Evolutionary conservation across 495 filamentous ascomycete genomes (phyloP).

Genomic region (Podospora pseudoanserina): DNA sequence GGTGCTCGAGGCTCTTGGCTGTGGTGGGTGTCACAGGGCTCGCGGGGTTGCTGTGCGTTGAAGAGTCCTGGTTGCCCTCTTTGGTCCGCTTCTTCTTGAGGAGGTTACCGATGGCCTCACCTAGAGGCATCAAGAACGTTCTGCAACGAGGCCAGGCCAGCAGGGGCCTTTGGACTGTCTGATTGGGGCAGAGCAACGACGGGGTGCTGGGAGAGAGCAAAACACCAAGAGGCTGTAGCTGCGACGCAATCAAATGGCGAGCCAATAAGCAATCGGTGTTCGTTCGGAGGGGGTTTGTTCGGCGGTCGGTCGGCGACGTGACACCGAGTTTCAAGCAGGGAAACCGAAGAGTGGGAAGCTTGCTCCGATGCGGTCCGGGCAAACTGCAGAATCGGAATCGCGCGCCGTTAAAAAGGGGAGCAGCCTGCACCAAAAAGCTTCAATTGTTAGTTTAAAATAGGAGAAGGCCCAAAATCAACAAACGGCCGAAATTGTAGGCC

Average conservation of each 20-base stretch:
- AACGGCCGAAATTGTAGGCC: neutral
- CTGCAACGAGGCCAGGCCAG: conserved; percentile 25
- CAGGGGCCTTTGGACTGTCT: conserved; percentile 17
- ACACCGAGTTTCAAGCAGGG: conserved; percentile 1
- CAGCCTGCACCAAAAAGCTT: neutral
- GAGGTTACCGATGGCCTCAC: conserved; percentile 62
- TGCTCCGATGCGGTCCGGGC: neutral
- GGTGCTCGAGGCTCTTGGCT: conserved; percentile 45
- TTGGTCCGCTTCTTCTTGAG: conserved; percentile 98
- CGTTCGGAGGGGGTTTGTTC: conserved; percentile 14
- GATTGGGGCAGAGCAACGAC: conserved; percentile 25
- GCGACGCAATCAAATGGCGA: conserved; percentile 29
- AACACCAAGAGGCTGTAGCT: conserved; percentile 11
- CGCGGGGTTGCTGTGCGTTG: conserved; percentile 56
- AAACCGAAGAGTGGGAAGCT: neutral
- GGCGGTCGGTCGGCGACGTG: conserved; percentile 8
- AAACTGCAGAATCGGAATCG: neutral
- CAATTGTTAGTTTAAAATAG: neutral
- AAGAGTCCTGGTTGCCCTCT: conserved; percentile 56
- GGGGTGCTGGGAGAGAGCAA: conserved; percentile 6
- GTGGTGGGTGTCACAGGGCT: conserved; percentile 56
- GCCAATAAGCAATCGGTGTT: conserved; percentile 26
- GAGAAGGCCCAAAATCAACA: neutral
- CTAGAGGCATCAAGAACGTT: conserved; percentile 50
- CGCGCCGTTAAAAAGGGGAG: neutral